Evolutionary conservation across 2,329 filamentous ascomycete species (phyloP).

Genomic region (Colletotrichum aenigma): DNA sequence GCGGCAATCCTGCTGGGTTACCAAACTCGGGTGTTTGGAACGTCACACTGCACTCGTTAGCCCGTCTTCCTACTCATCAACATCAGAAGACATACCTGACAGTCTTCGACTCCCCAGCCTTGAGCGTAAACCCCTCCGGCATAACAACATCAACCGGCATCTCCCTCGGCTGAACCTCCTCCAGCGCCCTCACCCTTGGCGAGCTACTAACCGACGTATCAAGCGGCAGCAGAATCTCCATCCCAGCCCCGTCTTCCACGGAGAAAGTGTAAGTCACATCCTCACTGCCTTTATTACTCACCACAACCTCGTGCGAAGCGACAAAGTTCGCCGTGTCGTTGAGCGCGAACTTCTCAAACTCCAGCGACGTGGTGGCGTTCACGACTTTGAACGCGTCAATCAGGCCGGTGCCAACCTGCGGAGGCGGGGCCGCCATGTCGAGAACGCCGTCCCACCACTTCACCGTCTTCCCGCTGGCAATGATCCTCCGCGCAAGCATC

Average conservation of each 20-base stretch:
- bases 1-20: constrained; percentile 29
- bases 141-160: constrained; percentile 22
- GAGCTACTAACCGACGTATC: not conserved
- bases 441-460: constrained; percentile 26
- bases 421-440: constrained; percentile 29
- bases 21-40: constrained; percentile 32
- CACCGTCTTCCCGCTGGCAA: constrained; percentile 31
- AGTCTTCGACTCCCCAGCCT: constrained; percentile 26
- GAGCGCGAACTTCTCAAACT: constrained; percentile 42
- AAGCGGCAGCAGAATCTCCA: constrained; percentile 32
- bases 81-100: constrained; percentile 18
- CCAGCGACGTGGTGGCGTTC: constrained; percentile 38
- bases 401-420: constrained; percentile 44
- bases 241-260: constrained; percentile 34
- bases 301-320: constrained; percentile 24
- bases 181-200: constrained; percentile 22
- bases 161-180: constrained; percentile 23
- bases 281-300: constrained; percentile 38
- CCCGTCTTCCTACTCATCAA: not conserved
- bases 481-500: constrained; percentile 30
- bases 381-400: constrained; percentile 47
- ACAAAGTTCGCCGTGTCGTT: constrained; percentile 47
- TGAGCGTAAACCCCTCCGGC: constrained; percentile 26
- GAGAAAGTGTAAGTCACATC: constrained; percentile 35
- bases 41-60: constrained; percentile 19